phyloP scores from a whole-genome alignment of 768 basidiomycete species.

The Tephrocybe sp. region DNA sequence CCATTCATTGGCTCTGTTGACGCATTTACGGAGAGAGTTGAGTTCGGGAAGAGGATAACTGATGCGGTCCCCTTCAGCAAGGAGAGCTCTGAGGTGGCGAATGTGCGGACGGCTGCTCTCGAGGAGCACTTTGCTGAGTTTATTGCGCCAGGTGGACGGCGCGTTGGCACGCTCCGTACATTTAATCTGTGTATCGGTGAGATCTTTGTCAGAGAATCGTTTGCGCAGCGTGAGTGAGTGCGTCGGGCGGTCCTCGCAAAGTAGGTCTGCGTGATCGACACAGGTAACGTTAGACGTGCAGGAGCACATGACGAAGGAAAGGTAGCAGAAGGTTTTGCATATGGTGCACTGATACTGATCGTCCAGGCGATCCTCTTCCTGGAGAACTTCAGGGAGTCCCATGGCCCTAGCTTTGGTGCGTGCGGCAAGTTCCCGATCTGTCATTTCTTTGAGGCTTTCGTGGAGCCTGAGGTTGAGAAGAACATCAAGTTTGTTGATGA shows the following conservation, averaged over 20 bases:
- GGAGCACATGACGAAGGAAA: conserved; percentile 85
- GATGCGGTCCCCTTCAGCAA: conserved; percentile 89
- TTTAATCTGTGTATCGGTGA: conserved; percentile 64
- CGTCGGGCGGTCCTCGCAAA: conserved; percentile 58
- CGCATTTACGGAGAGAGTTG: conserved; percentile 70
- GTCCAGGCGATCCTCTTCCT: conserved; percentile 81
- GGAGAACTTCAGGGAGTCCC: conserved; percentile 67
- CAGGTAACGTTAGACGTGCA: conserved; percentile 83
- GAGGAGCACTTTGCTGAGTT: conserved; percentile 63
- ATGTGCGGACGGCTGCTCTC: conserved; percentile 74
- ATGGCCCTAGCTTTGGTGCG: conserved; percentile 62
- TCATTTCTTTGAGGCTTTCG: conserved; percentile 86
- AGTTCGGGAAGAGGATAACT: conserved; percentile 74
- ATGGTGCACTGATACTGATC: conserved; percentile 94
- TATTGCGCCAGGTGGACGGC: conserved; percentile 74
- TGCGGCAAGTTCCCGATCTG: conserved; percentile 72
- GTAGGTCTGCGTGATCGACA: conserved; percentile 75
- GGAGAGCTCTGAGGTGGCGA: conserved; percentile 75
- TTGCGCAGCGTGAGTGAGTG: conserved; percentile 66
- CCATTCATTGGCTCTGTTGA: conserved; percentile 83
- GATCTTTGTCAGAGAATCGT: conserved; percentile 78
- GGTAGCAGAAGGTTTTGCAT: conserved; percentile 94
- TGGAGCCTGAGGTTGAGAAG: conserved; percentile 60
- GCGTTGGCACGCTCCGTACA: conserved; percentile 72
- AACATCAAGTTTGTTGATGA: conserved; percentile 1